Percentiles rank a stretch among this genome's conserved stretches.
Evolutionary conservation across 768 basidiomycete species (phyloP).

Genomic region (Pleurotus sapidus): DNA sequence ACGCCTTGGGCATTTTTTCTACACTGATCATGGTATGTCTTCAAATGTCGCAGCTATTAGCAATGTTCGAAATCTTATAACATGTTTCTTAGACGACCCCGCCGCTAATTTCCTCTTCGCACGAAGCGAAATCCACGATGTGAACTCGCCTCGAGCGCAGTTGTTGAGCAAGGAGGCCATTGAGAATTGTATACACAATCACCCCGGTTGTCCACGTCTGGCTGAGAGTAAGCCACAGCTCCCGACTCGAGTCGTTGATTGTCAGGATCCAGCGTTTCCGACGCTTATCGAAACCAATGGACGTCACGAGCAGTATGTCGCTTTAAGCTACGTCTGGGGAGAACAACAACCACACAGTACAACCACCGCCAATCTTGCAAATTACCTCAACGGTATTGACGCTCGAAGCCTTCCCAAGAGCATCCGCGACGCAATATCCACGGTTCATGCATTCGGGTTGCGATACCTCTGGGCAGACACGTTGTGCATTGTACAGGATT

Average conservation of each 20-base stretch:
- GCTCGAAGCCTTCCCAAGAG: not conserved
- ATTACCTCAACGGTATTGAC: not conserved
- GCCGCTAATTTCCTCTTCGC: not conserved
- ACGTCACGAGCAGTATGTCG: not conserved
- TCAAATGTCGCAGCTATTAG: no score
- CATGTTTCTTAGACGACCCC: not conserved
- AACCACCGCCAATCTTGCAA: not conserved
- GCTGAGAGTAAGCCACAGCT: not conserved
- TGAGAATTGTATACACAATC: not conserved
- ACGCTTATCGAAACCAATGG: not conserved
- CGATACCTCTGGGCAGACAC: not conserved
- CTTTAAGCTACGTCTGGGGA: not conserved
- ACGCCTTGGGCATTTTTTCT: no score
- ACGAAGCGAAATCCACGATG: not conserved
- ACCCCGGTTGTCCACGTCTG: not conserved
- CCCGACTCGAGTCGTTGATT: not conserved
- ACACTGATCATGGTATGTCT: no score
- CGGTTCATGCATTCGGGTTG: not conserved
- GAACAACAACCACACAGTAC: constrained; percentile 1
- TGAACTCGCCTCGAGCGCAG: not conserved
- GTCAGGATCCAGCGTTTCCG: not conserved
- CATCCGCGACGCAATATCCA: not conserved
- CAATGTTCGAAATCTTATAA: not conserved
- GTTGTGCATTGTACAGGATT: not conserved
- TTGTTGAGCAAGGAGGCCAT: not conserved